A percentile compares a stretch with the other conserved stretches of the same genome.
Evolutionary conservation across 352 stramenopile genomes (phyloP).

Genomic region (Phytophthora colocasiae): DNA sequence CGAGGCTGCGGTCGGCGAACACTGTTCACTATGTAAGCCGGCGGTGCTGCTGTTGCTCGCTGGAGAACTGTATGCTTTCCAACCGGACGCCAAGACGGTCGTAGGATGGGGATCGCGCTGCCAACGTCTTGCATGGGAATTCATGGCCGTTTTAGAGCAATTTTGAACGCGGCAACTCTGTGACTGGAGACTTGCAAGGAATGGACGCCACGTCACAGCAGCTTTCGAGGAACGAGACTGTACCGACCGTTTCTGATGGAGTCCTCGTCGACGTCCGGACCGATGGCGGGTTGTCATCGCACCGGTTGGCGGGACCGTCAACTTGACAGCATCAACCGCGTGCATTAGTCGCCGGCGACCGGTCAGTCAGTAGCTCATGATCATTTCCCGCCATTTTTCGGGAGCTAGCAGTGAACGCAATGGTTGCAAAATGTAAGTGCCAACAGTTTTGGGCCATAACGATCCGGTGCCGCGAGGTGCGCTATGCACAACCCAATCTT

Average conservation of each 20-base stretch:
- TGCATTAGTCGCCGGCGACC: conserved; percentile 3
- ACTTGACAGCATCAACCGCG: conserved; percentile 6
- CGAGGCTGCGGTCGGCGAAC: too few relatives aligned
- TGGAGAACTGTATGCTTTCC: conserved; percentile 3
- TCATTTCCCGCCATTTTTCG: neutral
- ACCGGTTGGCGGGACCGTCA: conserved; percentile 14
- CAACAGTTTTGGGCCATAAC: neutral
- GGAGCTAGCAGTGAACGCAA: too few relatives aligned
- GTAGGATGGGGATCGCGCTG: conserved; percentile 6
- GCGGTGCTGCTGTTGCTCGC: neutral
- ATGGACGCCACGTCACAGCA: conserved; percentile 6
- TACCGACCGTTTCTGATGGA: conserved; percentile 21
- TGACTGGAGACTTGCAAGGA: conserved; percentile 21
- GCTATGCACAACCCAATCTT: conserved; percentile 21
- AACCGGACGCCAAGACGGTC: neutral
- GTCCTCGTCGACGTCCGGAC: conserved; percentile 25
- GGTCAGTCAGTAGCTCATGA: conserved; percentile 15
- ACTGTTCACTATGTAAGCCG: too few relatives aligned
- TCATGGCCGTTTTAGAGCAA: neutral
- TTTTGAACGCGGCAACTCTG: conserved; percentile 11
- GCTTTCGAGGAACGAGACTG: conserved; percentile 11
- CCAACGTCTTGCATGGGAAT: conserved; percentile 1
- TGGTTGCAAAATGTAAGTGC: too few relatives aligned
- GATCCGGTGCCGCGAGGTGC: conserved; percentile 9
- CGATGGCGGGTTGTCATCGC: conserved; percentile 35